Conservation (phyloP, 2,329 filamentous ascomycete species). For the Aspergillus pseudonomiae region DNA sequence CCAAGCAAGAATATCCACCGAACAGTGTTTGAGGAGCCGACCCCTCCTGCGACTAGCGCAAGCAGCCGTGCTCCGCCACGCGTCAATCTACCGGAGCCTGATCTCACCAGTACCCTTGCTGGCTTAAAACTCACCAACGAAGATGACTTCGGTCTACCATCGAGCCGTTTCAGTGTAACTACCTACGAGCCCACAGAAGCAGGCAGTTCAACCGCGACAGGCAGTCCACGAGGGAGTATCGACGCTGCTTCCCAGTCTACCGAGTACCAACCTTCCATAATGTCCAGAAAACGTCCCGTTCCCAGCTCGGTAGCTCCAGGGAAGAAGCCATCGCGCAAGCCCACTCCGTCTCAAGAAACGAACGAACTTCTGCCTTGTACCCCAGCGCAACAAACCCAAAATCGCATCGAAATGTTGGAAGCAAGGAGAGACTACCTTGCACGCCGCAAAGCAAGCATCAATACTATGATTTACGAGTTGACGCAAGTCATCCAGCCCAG, state of each 20-base stretch:
- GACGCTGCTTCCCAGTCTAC: constrained; percentile 37
- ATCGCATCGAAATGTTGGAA: constrained; percentile 69
- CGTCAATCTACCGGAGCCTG: constrained; percentile 27
- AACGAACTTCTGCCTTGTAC: constrained; percentile 67
- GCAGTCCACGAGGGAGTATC: constrained; percentile 40
- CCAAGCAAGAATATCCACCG: constrained; percentile 39
- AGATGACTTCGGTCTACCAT: constrained; percentile 50
- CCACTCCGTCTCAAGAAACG: constrained; percentile 42
- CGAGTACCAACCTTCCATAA: constrained; percentile 38
- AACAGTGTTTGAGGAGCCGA: constrained; percentile 16
- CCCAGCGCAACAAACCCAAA: constrained; percentile 61
- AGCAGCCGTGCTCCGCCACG: constrained; percentile 24
- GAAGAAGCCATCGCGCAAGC: constrained; percentile 45
- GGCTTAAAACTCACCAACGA: constrained; percentile 41
- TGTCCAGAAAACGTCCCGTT: constrained; percentile 45
- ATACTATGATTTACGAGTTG: constrained; percentile 73
- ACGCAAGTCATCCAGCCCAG: constrained; percentile 74
- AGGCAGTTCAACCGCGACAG: constrained; percentile 41
- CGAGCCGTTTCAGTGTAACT: constrained; percentile 66
- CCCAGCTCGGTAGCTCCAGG: constrained; percentile 33
- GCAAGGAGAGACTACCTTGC: constrained; percentile 66
- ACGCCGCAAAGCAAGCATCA: constrained; percentile 71
- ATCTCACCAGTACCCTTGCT: constrained; percentile 37
- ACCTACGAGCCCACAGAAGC: constrained; percentile 61
- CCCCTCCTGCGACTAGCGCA: constrained; percentile 16